Base-by-base conservation (phyloP, 2,329 filamentous ascomycete species). In the Chrysoporthe deuterocubensis region DNA sequence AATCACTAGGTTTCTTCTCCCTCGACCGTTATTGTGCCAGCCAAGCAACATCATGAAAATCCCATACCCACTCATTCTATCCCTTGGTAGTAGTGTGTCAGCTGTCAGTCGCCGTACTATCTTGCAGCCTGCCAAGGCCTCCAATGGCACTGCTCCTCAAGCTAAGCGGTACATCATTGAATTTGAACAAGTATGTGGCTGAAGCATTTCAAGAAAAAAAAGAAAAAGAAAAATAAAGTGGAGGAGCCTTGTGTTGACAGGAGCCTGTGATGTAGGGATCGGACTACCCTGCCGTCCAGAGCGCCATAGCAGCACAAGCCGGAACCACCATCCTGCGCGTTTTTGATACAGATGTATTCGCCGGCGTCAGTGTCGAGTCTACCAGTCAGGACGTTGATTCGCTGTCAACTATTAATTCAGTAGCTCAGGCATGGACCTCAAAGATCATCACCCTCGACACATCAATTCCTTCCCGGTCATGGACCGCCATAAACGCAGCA, bases 331-430 rank as follows among this genome's bases (percentile, higher is more conserved):
- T 66, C 11, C 57, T 43, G 9, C 40, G 50, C 16, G 58, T 61
- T 9, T 68, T 70, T n/a, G 34, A 68, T 37, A 62, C 68, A 1
- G 66, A 68, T 18, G n/a, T 70, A 7, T 70, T 70, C n/a, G 62
- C 68, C 2, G 68, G 59, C 7, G 40, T 70, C 58, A 68, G 65
- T 40, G 58, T 70, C 14, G 68, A 67, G 26, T 68, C 66, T 3
- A 60, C 44, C 34, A 32, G 54, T 18, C 48, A 67, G 9, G 64
- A 67, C 21, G 62, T 62, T 52, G 66, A 70, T 40, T 57, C 66
- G 1, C 64, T 67, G 37, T 63, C 54, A 5, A 58, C 32, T 4
- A 52, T 68, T 4, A 57, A 42, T 7, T 67, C 67, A 2, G 67
- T 65, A 21, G 50, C 66, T 21, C 66, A 64, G 9, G 62, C 63